A percentile compares a stretch with the other conserved stretches of the same genome.
These are phyloP conservation scores for Phytophthora lateralis DNA, from an alignment of 352 stramenopile species.

Conservation along the genomic window DNA sequence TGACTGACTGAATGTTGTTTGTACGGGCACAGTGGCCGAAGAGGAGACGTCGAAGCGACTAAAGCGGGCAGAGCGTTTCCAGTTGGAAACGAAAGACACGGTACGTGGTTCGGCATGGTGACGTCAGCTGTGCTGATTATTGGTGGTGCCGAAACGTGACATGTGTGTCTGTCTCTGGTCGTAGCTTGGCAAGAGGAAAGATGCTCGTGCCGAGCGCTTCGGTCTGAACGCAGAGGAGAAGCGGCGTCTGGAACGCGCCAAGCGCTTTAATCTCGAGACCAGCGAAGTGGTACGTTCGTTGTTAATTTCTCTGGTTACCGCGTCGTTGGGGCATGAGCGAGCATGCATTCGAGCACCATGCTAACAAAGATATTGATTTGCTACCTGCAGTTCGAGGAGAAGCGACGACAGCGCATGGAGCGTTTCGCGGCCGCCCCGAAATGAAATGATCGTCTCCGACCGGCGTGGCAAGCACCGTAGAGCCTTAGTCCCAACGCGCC, in stretches of 20 bases:
- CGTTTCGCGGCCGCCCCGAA: conserved; percentile 51
- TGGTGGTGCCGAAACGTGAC: conserved; percentile 9
- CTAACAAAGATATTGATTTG: conserved; percentile 9
- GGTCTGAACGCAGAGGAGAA: conserved; percentile 84
- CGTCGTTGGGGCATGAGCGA: conserved; percentile 10
- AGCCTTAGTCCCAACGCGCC: conserved; percentile 21
- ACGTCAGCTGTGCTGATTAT: conserved; percentile 11
- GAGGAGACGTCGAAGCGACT: conserved; percentile 74
- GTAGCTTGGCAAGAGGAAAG: conserved; percentile 86
- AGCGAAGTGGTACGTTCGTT: conserved; percentile 65
- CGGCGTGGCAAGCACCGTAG: conserved; percentile 16
- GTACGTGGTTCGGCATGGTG: conserved; percentile 32
- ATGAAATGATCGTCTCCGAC: conserved; percentile 22
- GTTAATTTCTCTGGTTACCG: conserved; percentile 4
- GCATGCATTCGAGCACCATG: conserved; percentile 1
- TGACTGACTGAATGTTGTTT: conserved; percentile 9
- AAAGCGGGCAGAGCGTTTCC: conserved; percentile 78
- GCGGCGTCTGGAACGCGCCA: conserved; percentile 78
- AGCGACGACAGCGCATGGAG: conserved; percentile 75
- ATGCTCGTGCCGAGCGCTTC: conserved; percentile 79
- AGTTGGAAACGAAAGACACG: conserved; percentile 78
- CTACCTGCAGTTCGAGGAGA: conserved; percentile 63
- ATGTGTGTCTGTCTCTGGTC: conserved; percentile 5
- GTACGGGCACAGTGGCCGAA: conserved; percentile 28
- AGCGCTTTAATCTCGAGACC: conserved; percentile 85